Evolutionary conservation across 768 basidiomycete genomes (phyloP), one percentile per base, ranked within the genome.

Genomic region (Gloeophyllum trabeum): DNA sequence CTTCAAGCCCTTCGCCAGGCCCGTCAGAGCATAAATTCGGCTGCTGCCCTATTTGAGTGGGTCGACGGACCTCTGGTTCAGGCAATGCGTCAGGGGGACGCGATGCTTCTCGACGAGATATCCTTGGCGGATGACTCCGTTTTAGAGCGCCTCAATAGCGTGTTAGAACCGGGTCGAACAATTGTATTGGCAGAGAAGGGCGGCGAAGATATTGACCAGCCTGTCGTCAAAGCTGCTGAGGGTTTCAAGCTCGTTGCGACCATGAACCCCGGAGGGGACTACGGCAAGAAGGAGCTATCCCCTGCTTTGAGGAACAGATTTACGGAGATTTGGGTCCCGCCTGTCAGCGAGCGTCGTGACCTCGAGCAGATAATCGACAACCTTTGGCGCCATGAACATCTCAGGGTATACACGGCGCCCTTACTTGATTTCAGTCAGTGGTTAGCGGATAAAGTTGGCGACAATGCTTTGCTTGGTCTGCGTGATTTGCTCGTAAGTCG

Each of bases 221-320:
- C 81, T 23, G 68, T 70, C 5, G 66, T 98, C 32, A 65, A 61
- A 16, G 93, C 91, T 5, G 56, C 64, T 5, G 62, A 70, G 3
- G 63, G 62, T 1, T 99, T 99, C 70, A 83, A 92, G 56, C 76
- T 99, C 26, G 68, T 97, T 0, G 91, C 96, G 2, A 98, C 96
- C 2, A 99, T 99, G 96, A 99, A 99, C 57, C 96, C 96, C 0
- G 96, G 96, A 16, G 96, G 96, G 12, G 96, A 99, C 54, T 98
- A 93, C 52, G 96, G 96, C 19, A 99, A 99, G 69, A 99, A 98
- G 57, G 96, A 99, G 56, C 66, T 99, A 2, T 98, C 96, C 1
- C 94, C 93, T 24, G 96, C 96, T 0, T 67, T 99, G 28, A 79
- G 96, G 16, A 99, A 98, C 62, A 79, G 96, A 4, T 99, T 99